These are phyloP conservation scores for Fusarium dlaminii DNA, from an alignment of 2,329 filamentous ascomycete species.

Conservation along the genomic window DNA sequence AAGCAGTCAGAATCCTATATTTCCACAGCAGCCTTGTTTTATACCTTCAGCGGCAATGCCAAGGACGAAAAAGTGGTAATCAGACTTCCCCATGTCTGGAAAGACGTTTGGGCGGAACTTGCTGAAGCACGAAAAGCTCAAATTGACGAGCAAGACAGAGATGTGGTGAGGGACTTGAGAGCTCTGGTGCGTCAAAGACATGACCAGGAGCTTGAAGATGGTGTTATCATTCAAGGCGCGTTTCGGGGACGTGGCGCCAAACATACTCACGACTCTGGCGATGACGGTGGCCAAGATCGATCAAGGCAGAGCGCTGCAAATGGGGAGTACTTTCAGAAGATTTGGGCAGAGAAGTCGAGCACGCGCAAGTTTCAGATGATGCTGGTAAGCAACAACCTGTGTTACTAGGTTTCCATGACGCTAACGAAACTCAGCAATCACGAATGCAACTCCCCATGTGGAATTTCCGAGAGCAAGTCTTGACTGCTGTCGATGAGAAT, in stretches of 20 bases:
- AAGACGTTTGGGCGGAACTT: slow-evolving; percentile 86
- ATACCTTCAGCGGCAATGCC: slow-evolving; percentile 77
- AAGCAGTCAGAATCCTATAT: slow-evolving; percentile 89
- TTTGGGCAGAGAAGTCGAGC: slow-evolving; percentile 68
- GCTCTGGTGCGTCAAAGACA: slow-evolving; percentile 73
- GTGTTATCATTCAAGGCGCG: slow-evolving; percentile 79
- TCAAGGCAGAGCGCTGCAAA: slow-evolving; percentile 50
- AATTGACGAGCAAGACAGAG: slow-evolving; percentile 75
- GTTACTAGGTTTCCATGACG: not conserved
- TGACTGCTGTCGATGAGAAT: slow-evolving; percentile 78
- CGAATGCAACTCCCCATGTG: slow-evolving; percentile 91
- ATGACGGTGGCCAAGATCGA: slow-evolving; percentile 59
- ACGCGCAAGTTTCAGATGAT: slow-evolving; percentile 77
- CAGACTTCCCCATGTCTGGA: slow-evolving; percentile 81
- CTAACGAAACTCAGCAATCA: slow-evolving; percentile 54
- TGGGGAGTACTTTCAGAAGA: slow-evolving; percentile 62
- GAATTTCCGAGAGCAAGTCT: slow-evolving; percentile 80
- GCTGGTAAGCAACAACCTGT: slow-evolving; percentile 62
- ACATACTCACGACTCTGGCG: slow-evolving; percentile 57
- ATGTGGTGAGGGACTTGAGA: slow-evolving; percentile 73
- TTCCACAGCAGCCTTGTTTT: slow-evolving; percentile 83
- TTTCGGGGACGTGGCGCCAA: slow-evolving; percentile 71
- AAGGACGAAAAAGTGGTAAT: slow-evolving; percentile 89
- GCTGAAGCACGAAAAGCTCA: slow-evolving; percentile 74
- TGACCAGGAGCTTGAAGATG: slow-evolving; percentile 76